Evolutionary conservation across 2,329 filamentous ascomycete species (phyloP).

Genomic region (Shiraia sp.): DNA sequence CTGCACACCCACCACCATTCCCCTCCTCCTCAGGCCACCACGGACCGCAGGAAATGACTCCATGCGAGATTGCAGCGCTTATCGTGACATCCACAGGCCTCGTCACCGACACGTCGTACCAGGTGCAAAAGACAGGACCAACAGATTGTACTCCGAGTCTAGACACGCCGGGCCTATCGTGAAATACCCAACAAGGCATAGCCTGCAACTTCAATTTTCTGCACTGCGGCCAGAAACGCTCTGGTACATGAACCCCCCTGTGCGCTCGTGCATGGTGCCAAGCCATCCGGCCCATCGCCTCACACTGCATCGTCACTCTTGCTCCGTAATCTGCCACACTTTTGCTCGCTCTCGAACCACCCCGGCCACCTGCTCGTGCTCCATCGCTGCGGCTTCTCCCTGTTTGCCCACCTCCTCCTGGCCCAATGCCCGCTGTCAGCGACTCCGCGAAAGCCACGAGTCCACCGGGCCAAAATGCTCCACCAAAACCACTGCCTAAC

Average conservation of each 20-base stretch:
- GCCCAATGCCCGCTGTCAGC: constrained; percentile 35
- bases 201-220: constrained; percentile 31
- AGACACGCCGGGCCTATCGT: constrained; percentile 36
- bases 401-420: constrained; percentile 26
- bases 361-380: constrained; percentile 24
- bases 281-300: constrained; percentile 16
- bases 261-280: constrained; percentile 22
- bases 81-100: no score
- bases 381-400: constrained; percentile 13
- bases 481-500: constrained; percentile 21
- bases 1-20: no score
- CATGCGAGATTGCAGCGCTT: no score
- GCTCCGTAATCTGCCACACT: constrained; percentile 18
- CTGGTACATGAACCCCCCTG: constrained; percentile 25
- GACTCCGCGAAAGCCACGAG: constrained; percentile 38
- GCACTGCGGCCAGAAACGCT: constrained; percentile 20
- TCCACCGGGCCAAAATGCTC: constrained; percentile 24
- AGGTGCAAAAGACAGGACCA: no score
- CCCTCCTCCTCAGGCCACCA: no score
- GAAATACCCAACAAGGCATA: constrained; percentile 39
- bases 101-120: no score
- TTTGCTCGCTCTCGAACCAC: constrained; percentile 23
- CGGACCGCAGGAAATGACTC: no score
- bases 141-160: constrained; percentile 25
- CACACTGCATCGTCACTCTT: constrained; percentile 25